Evolutionary conservation across 352 stramenopile genomes (phyloP).

Genomic region (Pythium myriotylum): DNA sequence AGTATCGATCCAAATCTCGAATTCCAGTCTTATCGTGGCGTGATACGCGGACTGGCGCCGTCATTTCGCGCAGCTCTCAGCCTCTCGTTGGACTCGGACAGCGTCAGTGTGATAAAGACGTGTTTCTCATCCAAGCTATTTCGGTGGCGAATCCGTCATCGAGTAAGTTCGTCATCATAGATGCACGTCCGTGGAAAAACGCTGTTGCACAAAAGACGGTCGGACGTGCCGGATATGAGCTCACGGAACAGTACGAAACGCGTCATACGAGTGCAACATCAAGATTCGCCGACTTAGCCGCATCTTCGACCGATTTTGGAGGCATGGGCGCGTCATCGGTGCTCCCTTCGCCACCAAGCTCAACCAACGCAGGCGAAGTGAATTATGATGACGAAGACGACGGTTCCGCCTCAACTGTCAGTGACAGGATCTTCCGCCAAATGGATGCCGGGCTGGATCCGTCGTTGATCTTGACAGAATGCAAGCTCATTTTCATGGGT

Average conservation of each 20-base stretch:
- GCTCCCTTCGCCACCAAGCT: slow-evolving; percentile 20
- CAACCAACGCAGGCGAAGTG: slow-evolving; percentile 6
- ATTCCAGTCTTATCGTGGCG: slow-evolving; percentile 87
- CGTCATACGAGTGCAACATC: slow-evolving; percentile 56
- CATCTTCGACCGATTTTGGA: slow-evolving; percentile 29
- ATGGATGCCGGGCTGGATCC: slow-evolving; percentile 21
- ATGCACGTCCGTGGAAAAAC: slow-evolving; percentile 89
- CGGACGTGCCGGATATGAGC: slow-evolving; percentile 87
- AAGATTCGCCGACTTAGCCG: slow-evolving; percentile 65
- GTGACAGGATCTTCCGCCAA: slow-evolving; percentile 17
- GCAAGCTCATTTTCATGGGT: slow-evolving; percentile 88
- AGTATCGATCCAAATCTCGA: slow-evolving; percentile 83
- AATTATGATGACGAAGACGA: slow-evolving; percentile 32
- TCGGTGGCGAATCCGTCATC: slow-evolving; percentile 75
- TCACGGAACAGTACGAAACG: slow-evolving; percentile 83
- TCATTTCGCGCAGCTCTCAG: slow-evolving; percentile 85
- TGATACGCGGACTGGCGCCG: slow-evolving; percentile 63
- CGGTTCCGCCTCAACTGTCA: slow-evolving; percentile 23
- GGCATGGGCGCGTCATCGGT: slow-evolving; percentile 27
- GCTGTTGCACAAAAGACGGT: slow-evolving; percentile 90
- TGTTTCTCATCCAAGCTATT: slow-evolving; percentile 83
- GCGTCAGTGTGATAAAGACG: slow-evolving; percentile 84
- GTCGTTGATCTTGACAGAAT: slow-evolving; percentile 74
- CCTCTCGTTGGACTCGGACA: slow-evolving; percentile 81
- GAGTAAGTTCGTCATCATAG: slow-evolving; percentile 87